phyloP scores from a whole-genome alignment of 2,329 filamentous ascomycete genomes.

The Lecanicillium sp. region DNA sequence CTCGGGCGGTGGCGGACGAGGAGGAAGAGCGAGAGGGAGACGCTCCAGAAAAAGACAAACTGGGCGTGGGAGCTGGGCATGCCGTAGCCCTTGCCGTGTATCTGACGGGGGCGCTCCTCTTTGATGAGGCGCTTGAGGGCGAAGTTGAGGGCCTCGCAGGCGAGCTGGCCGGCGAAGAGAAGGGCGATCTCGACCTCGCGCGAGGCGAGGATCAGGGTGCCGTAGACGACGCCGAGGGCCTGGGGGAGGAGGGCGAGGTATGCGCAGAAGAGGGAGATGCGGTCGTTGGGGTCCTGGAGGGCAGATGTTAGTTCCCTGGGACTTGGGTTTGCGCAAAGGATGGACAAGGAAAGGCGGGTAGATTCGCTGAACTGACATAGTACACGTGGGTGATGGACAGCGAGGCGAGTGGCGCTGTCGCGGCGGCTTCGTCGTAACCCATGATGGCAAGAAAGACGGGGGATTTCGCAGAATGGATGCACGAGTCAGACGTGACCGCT shows the following conservation, averaged over 20 bases:
- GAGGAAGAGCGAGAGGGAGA: conserved; percentile 79
- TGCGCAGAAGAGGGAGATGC: conserved; percentile 78
- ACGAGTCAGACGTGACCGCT: no score
- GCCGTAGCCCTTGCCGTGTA: conserved; percentile 89
- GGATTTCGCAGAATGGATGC: background rate
- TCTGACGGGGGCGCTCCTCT: conserved; percentile 79
- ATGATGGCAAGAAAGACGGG: background rate
- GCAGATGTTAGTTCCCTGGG: background rate
- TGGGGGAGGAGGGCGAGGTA: conserved; percentile 94
- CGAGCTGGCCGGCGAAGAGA: conserved; percentile 88
- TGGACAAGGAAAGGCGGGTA: background rate
- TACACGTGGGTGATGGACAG: conserved; percentile 93
- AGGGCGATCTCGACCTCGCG: conserved; percentile 87
- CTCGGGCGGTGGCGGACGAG: conserved; percentile 66
- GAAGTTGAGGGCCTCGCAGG: conserved; percentile 89
- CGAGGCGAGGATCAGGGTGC: conserved; percentile 82
- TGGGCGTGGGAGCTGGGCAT: conserved; percentile 96
- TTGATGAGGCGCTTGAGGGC: conserved; percentile 83
- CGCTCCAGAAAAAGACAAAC: conserved; percentile 86
- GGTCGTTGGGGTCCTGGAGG: conserved; percentile 73
- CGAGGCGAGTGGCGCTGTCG: conserved; percentile 63
- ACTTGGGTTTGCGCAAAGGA: background rate
- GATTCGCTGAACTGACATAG: conserved; percentile 66
- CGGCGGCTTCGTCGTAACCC: conserved; percentile 8
- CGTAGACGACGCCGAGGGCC: conserved; percentile 83